phyloP scores from a whole-genome alignment of 768 basidiomycete genomes.

The Suillus fuscotomentosus region DNA sequence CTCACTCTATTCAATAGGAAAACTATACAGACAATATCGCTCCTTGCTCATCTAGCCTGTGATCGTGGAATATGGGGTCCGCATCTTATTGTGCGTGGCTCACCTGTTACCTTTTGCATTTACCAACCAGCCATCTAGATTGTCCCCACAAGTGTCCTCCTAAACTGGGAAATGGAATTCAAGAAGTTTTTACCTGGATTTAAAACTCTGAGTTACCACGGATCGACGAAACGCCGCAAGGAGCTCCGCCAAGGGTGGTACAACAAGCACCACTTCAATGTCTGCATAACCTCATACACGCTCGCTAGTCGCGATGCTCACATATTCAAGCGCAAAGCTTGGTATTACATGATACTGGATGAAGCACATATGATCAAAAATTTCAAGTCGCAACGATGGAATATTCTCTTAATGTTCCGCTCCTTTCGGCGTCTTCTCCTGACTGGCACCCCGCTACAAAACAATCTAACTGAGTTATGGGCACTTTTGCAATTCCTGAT shows the following conservation, averaged over 20 bases:
- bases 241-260: slow-evolving; percentile 91
- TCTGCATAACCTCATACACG: slow-evolving; percentile 93
- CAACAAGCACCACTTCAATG: slow-evolving; percentile 86
- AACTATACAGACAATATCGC: slow-evolving; percentile 94
- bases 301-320: slow-evolving; percentile 89
- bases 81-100: slow-evolving; percentile 71
- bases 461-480: slow-evolving; percentile 96
- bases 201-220: slow-evolving; percentile 86
- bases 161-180: slow-evolving; percentile 98
- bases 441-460: slow-evolving; percentile 95
- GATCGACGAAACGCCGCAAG: slow-evolving; percentile 83
- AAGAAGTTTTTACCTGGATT: slow-evolving; percentile 93
- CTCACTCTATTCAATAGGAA: slow-evolving; percentile 49
- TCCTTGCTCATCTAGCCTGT: slow-evolving; percentile 90
- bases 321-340: slow-evolving; percentile 88
- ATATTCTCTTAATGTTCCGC: slow-evolving; percentile 84
- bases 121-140: slow-evolving; percentile 45
- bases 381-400: slow-evolving; percentile 93
- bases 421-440: slow-evolving; percentile 84
- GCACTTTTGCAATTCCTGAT: slow-evolving; percentile 92
- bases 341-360: slow-evolving; percentile 96
- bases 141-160: slow-evolving; percentile 88
- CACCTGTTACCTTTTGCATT: neutral
- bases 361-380: slow-evolving; percentile 99
- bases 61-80: slow-evolving; percentile 91